Base-by-base conservation (phyloP, 2,329 filamentous ascomycete genomes). In the Pezicula carpinea region DNA sequence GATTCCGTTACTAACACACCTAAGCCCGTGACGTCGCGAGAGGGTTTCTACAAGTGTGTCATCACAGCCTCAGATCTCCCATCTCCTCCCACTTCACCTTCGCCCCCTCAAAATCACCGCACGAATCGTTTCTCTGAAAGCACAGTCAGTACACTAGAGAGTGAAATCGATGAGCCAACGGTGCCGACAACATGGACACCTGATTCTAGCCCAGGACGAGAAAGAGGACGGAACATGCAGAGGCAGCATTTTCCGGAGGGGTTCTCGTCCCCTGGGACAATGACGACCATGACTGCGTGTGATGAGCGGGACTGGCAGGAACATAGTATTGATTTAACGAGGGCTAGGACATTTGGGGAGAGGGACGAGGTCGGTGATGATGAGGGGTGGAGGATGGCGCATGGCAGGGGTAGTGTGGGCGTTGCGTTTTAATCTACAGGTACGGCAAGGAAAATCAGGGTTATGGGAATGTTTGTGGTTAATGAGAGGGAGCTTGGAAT, bases 31-130 rank as follows among this genome's bases (percentile, higher is more conserved):
- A 76, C 67, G 35, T 68, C 64, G 19, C 64, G 62, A 8, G 75
- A 81, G 23, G 79, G 77, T 4, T 83, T 79, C 61, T 83, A 83
- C 57, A 75, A 81, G 60, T 77, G 74, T 45, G 66, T 80, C 14
- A 66, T 69, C 26, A 41, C 14, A 4, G 44, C 39, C 41, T 59
- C 58, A 33, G 60, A 29, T 13, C 2, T 26, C 6, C 23, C 23
- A 26, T 26, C 26, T 29, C 5, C 26, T 3, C 26, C 26, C n/a
- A n/a, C n/a, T n/a, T n/a, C n/a, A 11, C 13, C 26, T 10, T 29
- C 26, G 10, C 10, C 26, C 10, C 26, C 26, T 29, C 26, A 53
- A 19, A 63, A 56, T 33, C 57, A 54, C 17, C 60, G 66, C 21
- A 62, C 63, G 23, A 79, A 75, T 56, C 62, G 70, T 44, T 72